Base-by-base conservation (phyloP, 2,329 filamentous ascomycete genomes). In the Diplodia corticola region DNA sequence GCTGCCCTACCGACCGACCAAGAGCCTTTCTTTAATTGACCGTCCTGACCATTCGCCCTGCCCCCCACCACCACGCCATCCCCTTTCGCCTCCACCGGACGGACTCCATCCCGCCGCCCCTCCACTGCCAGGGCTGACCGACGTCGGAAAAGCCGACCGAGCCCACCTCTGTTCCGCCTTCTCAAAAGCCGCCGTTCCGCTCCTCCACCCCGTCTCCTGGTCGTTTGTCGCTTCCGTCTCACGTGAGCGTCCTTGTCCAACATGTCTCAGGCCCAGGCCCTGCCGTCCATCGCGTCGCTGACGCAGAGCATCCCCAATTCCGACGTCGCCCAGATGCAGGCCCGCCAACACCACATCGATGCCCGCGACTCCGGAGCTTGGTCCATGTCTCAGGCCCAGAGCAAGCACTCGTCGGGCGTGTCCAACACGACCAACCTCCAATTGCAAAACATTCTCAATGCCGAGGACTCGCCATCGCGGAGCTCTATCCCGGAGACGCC, bases 341-440 rank as follows among this genome's bases (percentile, higher is more conserved):
- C 72, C 50, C 72, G 73, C 64, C 77, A 78, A 59, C 72, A 73
- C 7, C 72, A 44, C 40, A 44, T 75, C 4, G 75, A 77, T 67
- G 81, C 84, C 72, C 82, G 85, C 67, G 85, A 86, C 73, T 87
- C 85, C 24, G 84, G 85, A 68, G 85, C 83, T 73, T 87, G 84
- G 84, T 85, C 84, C 63, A 83, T 85, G 71, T 83, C 84, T 67
- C 84, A 84, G 71, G 85, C 84, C 75, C 84, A 85, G 73, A 82
- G 85, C 85, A 77, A 73, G 74, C 63, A 80, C 67, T 79, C 78
- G 17, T 79, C 77, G 68, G 77, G 77, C 69, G 73, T 81, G 69
- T 73, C 79, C 46, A 82, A 79, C 72, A 78, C 72, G 65, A 78
- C 79, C 74, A 80, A 80, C 35, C 74, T 83, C n/a, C 81, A 83